Evolutionary conservation across 108 stramenopile genomes (phyloP).

Genomic region (Pseudonitzschia multistriata): DNA sequence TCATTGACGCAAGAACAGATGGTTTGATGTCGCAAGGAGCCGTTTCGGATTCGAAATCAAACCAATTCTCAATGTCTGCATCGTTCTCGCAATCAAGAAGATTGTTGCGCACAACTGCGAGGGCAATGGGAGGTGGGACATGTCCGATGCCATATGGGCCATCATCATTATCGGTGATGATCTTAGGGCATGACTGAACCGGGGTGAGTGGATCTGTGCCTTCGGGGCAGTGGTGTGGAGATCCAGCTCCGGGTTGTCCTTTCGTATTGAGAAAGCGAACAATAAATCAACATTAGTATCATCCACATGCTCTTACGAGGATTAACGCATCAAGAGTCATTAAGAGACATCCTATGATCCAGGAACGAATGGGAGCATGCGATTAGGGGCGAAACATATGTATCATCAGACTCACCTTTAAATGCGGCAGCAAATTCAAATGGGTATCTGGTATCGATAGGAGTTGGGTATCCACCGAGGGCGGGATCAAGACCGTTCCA

Average conservation of each 20-base stretch:
- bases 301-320: no score
- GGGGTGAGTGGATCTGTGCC: neutral
- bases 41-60: constrained; percentile 22
- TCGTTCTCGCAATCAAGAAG: constrained; percentile 2
- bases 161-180: constrained; percentile 7
- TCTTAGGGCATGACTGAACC: constrained; percentile 2
- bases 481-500: constrained; percentile 12
- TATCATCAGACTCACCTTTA: neutral
- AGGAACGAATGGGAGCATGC: no score
- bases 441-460: constrained; percentile 9
- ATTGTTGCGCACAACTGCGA: constrained; percentile 18
- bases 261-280: neutral
- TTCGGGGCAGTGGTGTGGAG: constrained; percentile 3
- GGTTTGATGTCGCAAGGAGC: constrained; percentile 19
- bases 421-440: constrained; percentile 8
- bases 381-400: no score
- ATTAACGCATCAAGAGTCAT: no score
- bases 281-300: neutral
- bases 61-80: neutral
- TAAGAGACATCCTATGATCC: no score
- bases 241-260: constrained; percentile 12
- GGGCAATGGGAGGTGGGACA: constrained; percentile 20
- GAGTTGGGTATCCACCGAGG: constrained; percentile 10
- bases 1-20: constrained; percentile 18
- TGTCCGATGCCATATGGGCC: constrained; percentile 23